Percentiles rank a stretch among this genome's conserved stretches.
phyloP scores from a whole-genome alignment of 495 filamentous ascomycete genomes.

The Penicillium steckii region DNA sequence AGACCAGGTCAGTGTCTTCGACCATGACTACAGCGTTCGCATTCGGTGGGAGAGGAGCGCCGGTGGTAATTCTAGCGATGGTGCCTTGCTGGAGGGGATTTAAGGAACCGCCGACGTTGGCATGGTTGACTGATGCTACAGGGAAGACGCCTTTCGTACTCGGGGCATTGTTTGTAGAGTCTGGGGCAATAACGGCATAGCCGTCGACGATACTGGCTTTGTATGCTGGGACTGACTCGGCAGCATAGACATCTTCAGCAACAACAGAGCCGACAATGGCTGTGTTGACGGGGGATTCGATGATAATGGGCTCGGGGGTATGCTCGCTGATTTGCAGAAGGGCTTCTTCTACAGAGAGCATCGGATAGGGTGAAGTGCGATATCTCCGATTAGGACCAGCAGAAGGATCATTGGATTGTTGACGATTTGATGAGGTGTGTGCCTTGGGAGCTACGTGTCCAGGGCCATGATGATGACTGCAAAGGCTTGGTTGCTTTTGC shows the following conservation, averaged over 20 bases:
- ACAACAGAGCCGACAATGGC: conserved; percentile 71
- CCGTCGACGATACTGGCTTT: conserved; percentile 96
- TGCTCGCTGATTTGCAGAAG: conserved; percentile 67
- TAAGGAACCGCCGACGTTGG: conserved; percentile 60
- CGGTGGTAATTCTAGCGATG: conserved; percentile 89
- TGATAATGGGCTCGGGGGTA: conserved; percentile 57
- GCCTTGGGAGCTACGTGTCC: conserved; percentile 65
- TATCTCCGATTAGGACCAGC: conserved; percentile 76
- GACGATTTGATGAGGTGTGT: conserved; percentile 65
- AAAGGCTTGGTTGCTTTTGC: conserved; percentile 31
- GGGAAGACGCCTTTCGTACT: conserved; percentile 77
- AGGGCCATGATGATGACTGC: conserved; percentile 59
- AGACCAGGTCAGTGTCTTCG: conserved; percentile 79
- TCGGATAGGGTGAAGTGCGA: conserved; percentile 86
- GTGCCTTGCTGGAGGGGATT: conserved; percentile 65
- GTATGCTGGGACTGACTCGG: conserved; percentile 86
- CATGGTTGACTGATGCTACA: conserved; percentile 84
- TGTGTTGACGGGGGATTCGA: conserved; percentile 58
- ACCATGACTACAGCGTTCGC: conserved; percentile 97
- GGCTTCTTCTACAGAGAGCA: conserved; percentile 83
- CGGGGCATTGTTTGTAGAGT: conserved; percentile 45
- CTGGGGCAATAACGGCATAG: conserved; percentile 69
- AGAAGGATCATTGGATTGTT: conserved; percentile 76
- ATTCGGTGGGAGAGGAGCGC: conserved; percentile 83
- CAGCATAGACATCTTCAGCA: conserved; percentile 76